Percentiles rank a stretch among this genome's conserved stretches.
Evolutionary conservation across 352 stramenopile genomes (phyloP).

Genomic region (Phytophthora crassamura): DNA sequence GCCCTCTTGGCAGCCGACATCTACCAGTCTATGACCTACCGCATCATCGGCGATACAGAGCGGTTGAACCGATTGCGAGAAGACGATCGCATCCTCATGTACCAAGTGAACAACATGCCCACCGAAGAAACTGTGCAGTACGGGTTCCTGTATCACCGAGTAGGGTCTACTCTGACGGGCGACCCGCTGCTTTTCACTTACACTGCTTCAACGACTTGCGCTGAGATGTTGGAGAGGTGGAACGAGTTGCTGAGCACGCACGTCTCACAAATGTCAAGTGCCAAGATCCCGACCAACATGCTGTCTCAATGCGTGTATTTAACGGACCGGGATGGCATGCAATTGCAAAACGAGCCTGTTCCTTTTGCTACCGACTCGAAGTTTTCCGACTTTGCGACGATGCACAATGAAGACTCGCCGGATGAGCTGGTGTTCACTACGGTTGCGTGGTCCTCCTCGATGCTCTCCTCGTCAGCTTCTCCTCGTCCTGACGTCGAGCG

Average conservation of each 20-base stretch:
- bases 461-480: slow-evolving; percentile 47
- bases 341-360: slow-evolving; percentile 59
- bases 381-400: slow-evolving; percentile 60
- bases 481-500: slow-evolving; percentile 59
- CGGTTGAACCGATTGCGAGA: slow-evolving; percentile 64
- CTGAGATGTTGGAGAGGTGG: slow-evolving; percentile 69
- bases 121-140: slow-evolving; percentile 43
- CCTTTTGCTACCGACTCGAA: slow-evolving; percentile 44
- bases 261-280: slow-evolving; percentile 42
- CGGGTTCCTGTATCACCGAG: slow-evolving; percentile 79
- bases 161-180: slow-evolving; percentile 54
- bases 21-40: slow-evolving; percentile 83
- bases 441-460: slow-evolving; percentile 57
- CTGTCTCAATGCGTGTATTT: slow-evolving; percentile 63
- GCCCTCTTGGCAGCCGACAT: slow-evolving; percentile 69
- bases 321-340: slow-evolving; percentile 61
- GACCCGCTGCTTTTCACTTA: slow-evolving; percentile 80
- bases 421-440: slow-evolving; percentile 63
- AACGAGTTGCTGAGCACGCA: slow-evolving; percentile 53
- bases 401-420: slow-evolving; percentile 44
- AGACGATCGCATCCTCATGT: slow-evolving; percentile 81
- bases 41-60: slow-evolving; percentile 70
- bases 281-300: slow-evolving; percentile 47
- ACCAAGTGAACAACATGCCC: slow-evolving; percentile 53
- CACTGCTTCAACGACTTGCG: slow-evolving; percentile 61